Base-by-base conservation (phyloP, 352 stramenopile genomes). In the Plasmopara muralis region DNA sequence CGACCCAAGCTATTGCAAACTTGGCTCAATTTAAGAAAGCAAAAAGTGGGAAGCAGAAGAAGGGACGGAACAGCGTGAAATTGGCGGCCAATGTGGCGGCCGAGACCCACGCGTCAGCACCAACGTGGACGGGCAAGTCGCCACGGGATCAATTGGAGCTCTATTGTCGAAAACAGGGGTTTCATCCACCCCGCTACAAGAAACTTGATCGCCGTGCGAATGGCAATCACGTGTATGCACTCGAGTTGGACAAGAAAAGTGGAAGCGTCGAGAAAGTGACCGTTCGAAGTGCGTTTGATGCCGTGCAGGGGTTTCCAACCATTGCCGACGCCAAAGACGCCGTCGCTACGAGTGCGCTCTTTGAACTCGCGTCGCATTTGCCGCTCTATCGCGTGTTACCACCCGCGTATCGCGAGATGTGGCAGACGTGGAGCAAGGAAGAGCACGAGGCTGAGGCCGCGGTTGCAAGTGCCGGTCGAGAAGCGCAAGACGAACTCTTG, bases 331-430 rank as follows among this genome's bases (percentile, higher is more conserved):
- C 79, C 4, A 92, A 91, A 43, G 81, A 91, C 55, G 60, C 68
- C 0, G 65, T 97, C 6, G 74, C 89, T 30, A 92, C 82, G 9
- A 73, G 83, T 30, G 85, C 84, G 9, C 62, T 98, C n/a, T 97
- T 96, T 66, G 69, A 74, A 35, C 70, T 97, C 34, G 77, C 78
- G 40, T 75, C 87, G 0, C 71, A 85, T 12, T 60, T 97, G 28
- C 87, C 84, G 25, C 61, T 98, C 2, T 94, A 97, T 63, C 77
- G 75, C 12, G 71, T 97, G 41, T 72, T 98, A 28, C 89, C 90
- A 2, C 85, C 84, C 3, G n/a, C 68, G 14, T 96, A 95, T 52
- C 82, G 86, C 7, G 75, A 87, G 4, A 71, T 97, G 63, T 98
- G 93, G 93, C 62, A 84, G 18, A 38, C 53, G n/a, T 93, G 80